Conservation (phyloP, 2,329 filamentous ascomycete genomes). For the Calcarisporium arbuscula region DNA sequence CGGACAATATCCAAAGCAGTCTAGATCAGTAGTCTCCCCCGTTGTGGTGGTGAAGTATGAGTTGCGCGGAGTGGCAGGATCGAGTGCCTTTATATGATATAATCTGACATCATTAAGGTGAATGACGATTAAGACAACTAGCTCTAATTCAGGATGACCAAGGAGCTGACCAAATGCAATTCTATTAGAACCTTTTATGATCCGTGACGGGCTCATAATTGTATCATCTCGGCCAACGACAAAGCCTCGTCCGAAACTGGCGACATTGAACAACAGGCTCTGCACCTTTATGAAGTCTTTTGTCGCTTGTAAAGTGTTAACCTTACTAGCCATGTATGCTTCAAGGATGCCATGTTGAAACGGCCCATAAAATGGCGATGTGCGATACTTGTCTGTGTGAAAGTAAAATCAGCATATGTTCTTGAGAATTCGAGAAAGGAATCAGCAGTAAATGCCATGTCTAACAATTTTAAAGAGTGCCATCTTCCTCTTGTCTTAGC, state of each 20-base stretch:
- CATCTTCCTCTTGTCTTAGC: no score
- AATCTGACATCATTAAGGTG: conserved; percentile 12
- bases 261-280: conserved; percentile 27
- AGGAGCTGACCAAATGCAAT: conserved; percentile 26
- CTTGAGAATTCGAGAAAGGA: no score
- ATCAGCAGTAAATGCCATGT: no score
- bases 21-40: conserved; percentile 1
- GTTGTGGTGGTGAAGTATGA: conserved; percentile 6
- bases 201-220: no score
- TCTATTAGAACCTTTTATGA: conserved; percentile 25
- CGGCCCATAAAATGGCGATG: no score
- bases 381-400: no score
- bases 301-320: conserved; percentile 23
- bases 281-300: conserved; percentile 25
- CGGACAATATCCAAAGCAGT: conserved; percentile 2
- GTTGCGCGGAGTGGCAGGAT: conserved; percentile 3
- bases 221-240: conserved; percentile 30
- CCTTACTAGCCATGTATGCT: conserved; percentile 31
- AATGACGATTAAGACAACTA: conserved; percentile 18
- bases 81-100: conserved; percentile 5
- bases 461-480: no score
- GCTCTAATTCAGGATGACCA: no score
- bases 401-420: no score
- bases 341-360: no score
- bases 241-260: conserved; percentile 29